A percentile compares a stretch with the other conserved stretches of the same genome.
Evolutionary conservation across 2,329 filamentous ascomycete species (phyloP).

Genomic region (Pseudogymnoascus sp.): DNA sequence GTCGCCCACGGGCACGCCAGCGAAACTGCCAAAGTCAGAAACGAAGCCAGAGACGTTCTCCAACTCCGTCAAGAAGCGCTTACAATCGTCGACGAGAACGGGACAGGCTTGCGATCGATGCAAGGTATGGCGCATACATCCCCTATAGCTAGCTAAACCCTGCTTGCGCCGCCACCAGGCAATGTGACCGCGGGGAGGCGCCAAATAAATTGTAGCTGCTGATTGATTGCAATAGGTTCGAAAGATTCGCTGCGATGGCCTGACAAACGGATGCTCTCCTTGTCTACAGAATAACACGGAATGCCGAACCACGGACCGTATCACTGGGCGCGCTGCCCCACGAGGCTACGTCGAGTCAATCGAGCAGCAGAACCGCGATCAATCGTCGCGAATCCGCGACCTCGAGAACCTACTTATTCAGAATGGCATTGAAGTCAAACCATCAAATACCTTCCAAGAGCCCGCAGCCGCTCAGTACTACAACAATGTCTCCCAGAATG

Average conservation of each 20-base stretch:
- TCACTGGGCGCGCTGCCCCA: conserved; percentile 71
- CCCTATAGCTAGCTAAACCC: conserved; percentile 1
- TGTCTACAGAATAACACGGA: conserved; percentile 68
- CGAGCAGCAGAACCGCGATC: conserved; percentile 61
- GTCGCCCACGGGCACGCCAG: conserved; percentile 17
- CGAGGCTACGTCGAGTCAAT: conserved; percentile 71
- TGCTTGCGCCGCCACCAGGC: conserved; percentile 8
- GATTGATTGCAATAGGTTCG: conserved; percentile 47
- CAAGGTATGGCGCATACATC: conserved; percentile 48
- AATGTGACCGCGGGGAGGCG: not conserved
- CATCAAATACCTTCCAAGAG: conserved; percentile 28
- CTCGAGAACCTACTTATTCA: conserved; percentile 58
- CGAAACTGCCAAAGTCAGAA: conserved; percentile 24
- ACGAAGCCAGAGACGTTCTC: conserved; percentile 27
- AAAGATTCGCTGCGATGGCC: conserved; percentile 80
- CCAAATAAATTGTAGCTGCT: conserved; percentile 8
- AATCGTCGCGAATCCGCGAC: conserved; percentile 58
- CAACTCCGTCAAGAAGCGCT: conserved; percentile 42
- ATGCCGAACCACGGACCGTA: conserved; percentile 77
- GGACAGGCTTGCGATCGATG: conserved; percentile 85
- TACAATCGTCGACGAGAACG: conserved; percentile 51
- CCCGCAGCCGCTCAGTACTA: conserved; percentile 16
- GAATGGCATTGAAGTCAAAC: conserved; percentile 52
- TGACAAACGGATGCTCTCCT: conserved; percentile 72
- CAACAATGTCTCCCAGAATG: conserved; percentile 12